These are phyloP conservation scores for Clathrospora elynae DNA, from an alignment of 2,329 filamentous ascomycete genomes.

Conservation along the genomic window DNA sequence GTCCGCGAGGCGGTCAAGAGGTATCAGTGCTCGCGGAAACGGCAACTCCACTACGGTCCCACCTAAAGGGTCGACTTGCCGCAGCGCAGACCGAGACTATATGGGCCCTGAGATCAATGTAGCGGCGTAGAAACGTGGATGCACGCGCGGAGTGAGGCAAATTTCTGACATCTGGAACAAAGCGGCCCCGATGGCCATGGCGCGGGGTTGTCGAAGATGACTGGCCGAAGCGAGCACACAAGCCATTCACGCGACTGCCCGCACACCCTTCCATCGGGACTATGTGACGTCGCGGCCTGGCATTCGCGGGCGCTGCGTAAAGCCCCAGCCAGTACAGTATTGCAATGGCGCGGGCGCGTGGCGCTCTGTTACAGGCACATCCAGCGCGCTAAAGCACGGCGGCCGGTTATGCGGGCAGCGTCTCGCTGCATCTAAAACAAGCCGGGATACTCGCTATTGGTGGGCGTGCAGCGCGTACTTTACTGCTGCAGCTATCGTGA, in stretches of 20 bases:
- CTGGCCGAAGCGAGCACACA: conserved; percentile 23
- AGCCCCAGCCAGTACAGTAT: conserved; percentile 28
- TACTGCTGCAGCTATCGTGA: conserved; percentile 32
- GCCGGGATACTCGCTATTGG: conserved; percentile 10
- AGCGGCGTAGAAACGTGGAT: conserved; percentile 12
- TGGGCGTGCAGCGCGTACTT: conserved; percentile 4
- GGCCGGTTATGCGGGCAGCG: conserved; percentile 44
- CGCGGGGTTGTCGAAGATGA: conserved; percentile 18
- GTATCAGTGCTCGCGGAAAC: conserved; percentile 36
- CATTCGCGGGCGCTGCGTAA: conserved; percentile 32
- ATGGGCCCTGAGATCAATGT: conserved; percentile 7
- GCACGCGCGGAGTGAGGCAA: conserved; percentile 35
- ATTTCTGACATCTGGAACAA: conserved; percentile 15
- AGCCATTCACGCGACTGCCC: conserved; percentile 34
- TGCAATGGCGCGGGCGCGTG: conserved; percentile 32
- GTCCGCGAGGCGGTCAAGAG: conserved; percentile 38
- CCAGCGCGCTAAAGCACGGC: conserved; percentile 21
- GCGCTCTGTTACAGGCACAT: conserved; percentile 39
- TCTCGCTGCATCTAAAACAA: conserved; percentile 30
- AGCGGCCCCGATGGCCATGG: conserved; percentile 30
- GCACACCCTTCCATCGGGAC: conserved; percentile 32
- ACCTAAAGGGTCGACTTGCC: conserved; percentile 21
- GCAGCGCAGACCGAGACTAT: conserved; percentile 12
- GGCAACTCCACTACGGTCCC: conserved; percentile 33
- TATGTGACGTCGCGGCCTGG: conserved; percentile 38